Evolutionary conservation across 345 rosid genomes (phyloP).

Genomic region (Lumnitzera littorea): DNA sequence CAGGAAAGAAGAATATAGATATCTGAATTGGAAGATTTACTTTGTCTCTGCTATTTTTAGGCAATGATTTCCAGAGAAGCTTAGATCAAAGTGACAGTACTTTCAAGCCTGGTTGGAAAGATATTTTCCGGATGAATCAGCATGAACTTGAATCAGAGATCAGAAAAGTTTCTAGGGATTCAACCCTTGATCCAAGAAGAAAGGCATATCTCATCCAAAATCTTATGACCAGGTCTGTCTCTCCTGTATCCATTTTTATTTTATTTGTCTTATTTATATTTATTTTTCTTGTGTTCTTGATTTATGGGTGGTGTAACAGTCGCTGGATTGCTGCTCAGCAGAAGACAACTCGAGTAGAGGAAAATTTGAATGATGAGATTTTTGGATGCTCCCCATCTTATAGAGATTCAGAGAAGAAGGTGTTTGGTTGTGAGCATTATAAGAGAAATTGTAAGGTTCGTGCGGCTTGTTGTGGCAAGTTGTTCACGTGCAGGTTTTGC

Average conservation of each 20-base stretch:
- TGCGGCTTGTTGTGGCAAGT: constrained; percentile 66
- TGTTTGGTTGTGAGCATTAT: constrained; percentile 62
- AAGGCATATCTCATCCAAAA: constrained; percentile 62
- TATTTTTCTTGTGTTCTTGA: neutral
- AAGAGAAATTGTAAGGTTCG: constrained; percentile 62
- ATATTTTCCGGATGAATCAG: constrained; percentile 80
- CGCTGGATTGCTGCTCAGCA: constrained; percentile 76
- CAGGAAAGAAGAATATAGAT: too few species aligned
- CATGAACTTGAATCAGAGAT: constrained; percentile 68
- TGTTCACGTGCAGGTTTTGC: constrained; percentile 60
- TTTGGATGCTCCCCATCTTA: constrained; percentile 37
- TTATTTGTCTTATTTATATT: constrained; percentile 1
- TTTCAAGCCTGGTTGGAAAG: constrained; percentile 98
- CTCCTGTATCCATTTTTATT: neutral
- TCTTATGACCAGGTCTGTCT: constrained; percentile 52
- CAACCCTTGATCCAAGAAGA: constrained; percentile 65
- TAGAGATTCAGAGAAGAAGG: constrained; percentile 39
- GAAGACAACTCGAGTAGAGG: constrained; percentile 34
- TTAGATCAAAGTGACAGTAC: constrained; percentile 58
- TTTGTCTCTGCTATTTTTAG: constrained; percentile 15
- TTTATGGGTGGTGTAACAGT: constrained; percentile 20
- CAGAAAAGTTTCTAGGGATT: constrained; percentile 54
- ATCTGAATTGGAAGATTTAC: neutral
- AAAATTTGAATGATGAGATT: constrained; percentile 31
- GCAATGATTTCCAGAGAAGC: constrained; percentile 44